Evolutionary conservation across 306 rosid genomes (phyloP).

Genomic region (Vicia villosa): DNA sequence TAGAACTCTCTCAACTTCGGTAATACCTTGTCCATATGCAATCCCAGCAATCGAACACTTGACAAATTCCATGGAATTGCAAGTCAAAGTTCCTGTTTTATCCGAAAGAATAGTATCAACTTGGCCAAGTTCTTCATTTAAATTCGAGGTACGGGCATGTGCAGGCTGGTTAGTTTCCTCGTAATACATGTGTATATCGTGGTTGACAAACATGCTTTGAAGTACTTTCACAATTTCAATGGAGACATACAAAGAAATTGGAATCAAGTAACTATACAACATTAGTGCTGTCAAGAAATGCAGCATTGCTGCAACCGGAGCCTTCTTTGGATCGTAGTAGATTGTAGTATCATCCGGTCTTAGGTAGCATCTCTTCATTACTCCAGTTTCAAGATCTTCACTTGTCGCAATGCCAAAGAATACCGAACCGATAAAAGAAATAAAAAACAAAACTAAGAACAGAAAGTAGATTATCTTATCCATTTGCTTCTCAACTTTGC

Average conservation of each 20-base stretch:
- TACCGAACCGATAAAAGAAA: constrained; percentile 64
- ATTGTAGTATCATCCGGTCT: constrained; percentile 73
- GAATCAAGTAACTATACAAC: constrained; percentile 87
- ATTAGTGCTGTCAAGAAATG: constrained; percentile 75
- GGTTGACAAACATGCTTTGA: constrained; percentile 83
- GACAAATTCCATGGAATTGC: constrained; percentile 94
- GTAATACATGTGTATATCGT: constrained; percentile 74
- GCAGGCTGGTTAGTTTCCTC: constrained; percentile 92
- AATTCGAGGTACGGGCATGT: constrained; percentile 81
- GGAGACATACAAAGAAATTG: constrained; percentile 90
- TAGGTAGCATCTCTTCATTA: constrained; percentile 79
- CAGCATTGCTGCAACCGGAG: constrained; percentile 68
- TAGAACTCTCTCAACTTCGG: constrained; percentile 95
- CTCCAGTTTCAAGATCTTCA: constrained; percentile 62
- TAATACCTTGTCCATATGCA: constrained; percentile 71
- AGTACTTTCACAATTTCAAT: constrained; percentile 95
- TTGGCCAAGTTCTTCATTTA: constrained; percentile 98
- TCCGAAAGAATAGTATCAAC: constrained; percentile 91
- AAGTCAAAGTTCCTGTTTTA: constrained; percentile 93
- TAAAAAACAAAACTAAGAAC: constrained; percentile 60
- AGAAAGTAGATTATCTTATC: constrained; percentile 77
- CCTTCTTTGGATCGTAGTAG: constrained; percentile 62
- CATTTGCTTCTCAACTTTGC: constrained; percentile 84
- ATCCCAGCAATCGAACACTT: constrained; percentile 95
- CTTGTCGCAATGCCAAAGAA: constrained; percentile 69